Percentiles rank a stretch among this genome's conserved stretches.
phyloP scores from a whole-genome alignment of 345 rosid species.

The Viola odorata region DNA sequence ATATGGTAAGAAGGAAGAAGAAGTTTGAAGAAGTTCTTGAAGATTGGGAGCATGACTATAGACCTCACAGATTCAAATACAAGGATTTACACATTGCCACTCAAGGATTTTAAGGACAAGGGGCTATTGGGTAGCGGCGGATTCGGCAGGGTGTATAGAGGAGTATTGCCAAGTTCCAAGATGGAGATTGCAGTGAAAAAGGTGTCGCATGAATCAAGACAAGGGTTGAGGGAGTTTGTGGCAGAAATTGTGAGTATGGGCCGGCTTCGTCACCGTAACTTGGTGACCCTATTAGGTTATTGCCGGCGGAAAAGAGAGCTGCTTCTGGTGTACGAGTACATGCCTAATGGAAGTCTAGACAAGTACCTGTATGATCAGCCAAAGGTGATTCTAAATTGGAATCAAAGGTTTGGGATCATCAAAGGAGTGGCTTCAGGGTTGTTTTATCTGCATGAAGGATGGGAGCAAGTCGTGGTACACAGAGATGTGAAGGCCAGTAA shows the following conservation, averaged over 20 bases:
- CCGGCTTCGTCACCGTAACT: slow-evolving; percentile 5
- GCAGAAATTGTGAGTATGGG: slow-evolving; percentile 14
- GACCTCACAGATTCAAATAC: slow-evolving; percentile 6
- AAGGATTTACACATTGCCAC: slow-evolving; percentile 11
- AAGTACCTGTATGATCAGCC: not conserved
- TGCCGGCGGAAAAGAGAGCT: slow-evolving; percentile 8
- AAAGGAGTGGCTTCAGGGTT: slow-evolving; percentile 7
- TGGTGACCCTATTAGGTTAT: slow-evolving; percentile 11
- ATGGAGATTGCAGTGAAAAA: slow-evolving; percentile 8
- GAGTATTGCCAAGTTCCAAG: slow-evolving; percentile 8
- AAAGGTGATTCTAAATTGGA: slow-evolving; percentile 2
- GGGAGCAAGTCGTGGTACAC: slow-evolving; percentile 9
- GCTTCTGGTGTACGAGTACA: slow-evolving; percentile 11
- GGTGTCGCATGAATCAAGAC: slow-evolving; percentile 13
- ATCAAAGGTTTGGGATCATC: slow-evolving; percentile 5
- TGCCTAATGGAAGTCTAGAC: slow-evolving; percentile 18
- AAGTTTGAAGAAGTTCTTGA: slow-evolving; percentile 1
- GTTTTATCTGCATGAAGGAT: slow-evolving; percentile 12
- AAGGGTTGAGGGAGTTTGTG: slow-evolving; percentile 18
- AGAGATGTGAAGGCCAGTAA: slow-evolving; percentile 14
- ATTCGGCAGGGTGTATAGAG: slow-evolving; percentile 11
- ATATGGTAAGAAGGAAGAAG: not conserved
- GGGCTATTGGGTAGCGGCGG: slow-evolving; percentile 9
- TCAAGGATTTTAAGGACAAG: slow-evolving; percentile 9
- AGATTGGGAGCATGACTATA: slow-evolving; percentile 14